A percentile compares a stretch with the other conserved stretches of the same genome.
phyloP scores from a whole-genome alignment of 495 filamentous ascomycete species.

The Hyaloscypha bicolor region DNA sequence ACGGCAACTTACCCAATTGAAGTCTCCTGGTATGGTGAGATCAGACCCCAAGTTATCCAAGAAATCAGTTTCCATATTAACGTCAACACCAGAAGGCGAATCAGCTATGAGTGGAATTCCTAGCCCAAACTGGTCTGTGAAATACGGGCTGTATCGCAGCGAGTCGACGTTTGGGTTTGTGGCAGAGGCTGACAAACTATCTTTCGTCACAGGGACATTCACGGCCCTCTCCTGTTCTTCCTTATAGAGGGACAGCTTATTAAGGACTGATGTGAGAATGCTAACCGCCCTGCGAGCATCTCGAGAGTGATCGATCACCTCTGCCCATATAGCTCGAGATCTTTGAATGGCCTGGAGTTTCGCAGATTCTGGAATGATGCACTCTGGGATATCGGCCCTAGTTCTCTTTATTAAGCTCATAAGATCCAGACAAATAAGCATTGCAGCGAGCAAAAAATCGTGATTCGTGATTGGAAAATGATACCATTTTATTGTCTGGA shows the following conservation, averaged over 20 bases:
- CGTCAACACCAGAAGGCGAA: neutral
- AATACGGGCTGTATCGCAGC: conserved; percentile 12
- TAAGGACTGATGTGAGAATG: conserved; percentile 20
- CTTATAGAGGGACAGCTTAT: conserved; percentile 13
- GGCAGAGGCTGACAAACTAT: neutral
- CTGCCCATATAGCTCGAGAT: conserved; percentile 27
- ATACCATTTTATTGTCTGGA: conserved; percentile 46
- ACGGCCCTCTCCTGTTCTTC: neutral
- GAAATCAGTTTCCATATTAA: conserved; percentile 25
- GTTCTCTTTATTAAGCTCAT: conserved; percentile 13
- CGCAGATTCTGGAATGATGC: neutral
- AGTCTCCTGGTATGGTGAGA: conserved; percentile 21
- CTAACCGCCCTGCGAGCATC: conserved; percentile 25
- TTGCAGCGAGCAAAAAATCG: conserved; percentile 51
- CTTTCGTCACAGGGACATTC: neutral
- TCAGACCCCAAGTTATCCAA: conserved; percentile 15
- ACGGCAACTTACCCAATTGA: conserved; percentile 25
- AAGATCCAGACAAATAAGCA: conserved; percentile 45
- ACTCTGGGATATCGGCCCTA: neutral
- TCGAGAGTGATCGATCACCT: conserved; percentile 23
- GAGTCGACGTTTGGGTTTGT: conserved; percentile 10
- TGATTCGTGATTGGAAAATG: conserved; percentile 45
- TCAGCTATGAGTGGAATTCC: conserved; percentile 1
- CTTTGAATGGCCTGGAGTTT: conserved; percentile 16
- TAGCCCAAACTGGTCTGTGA: conserved; percentile 15